Base-by-base conservation (phyloP, 331 rosid species). In the Spiraea crenata region DNA sequence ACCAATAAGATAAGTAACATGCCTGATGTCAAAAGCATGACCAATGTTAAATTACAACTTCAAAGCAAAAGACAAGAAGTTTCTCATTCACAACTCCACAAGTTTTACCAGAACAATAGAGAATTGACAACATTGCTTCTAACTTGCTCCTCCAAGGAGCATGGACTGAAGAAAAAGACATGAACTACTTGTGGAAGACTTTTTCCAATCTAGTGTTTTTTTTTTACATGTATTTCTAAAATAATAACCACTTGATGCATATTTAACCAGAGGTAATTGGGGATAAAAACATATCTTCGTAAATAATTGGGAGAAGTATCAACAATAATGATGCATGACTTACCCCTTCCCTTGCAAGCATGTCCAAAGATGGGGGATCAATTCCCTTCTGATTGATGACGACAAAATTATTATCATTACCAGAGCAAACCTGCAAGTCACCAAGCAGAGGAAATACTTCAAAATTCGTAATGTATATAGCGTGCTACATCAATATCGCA, bases 291-390 rank as follows among this genome's bases (percentile, higher is more conserved):
- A 20, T 41, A 11, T 47, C 9, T 0, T 3, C 35, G n/a, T 49
- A 38, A n/a, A n/a, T n/a, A 5, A 9, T 4, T 5, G 41, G 63
- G 9, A 12, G 47, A 49, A 47, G 64, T 14, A 41, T 9, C 12
- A 66, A 55, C 3, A 63, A 20, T 42, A 31, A 77, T 46, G 37
- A 13, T 7, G 37, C 34, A 57, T 46, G 13, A 75, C 97, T 83
- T 85, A 93, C 99, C 87, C 99, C 99, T 82, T 83, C 96, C 80
- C 95, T 93, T 4, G 97, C 95, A 35, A 93, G 95, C 75, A 87
- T 75, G 87, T 93, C 99, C 80, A 91, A 59, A 15, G 99, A 93
- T 57, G 96, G 96, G 55, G 99, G 97, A 73, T 93, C 99, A 76
- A 93, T 93, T 80, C 99, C 99, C 73, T 91, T 93, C 85, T 93